Evolutionary conservation across 2,329 filamentous ascomycete genomes (phyloP).

Genomic region (Colletotrichum eremochloae): DNA sequence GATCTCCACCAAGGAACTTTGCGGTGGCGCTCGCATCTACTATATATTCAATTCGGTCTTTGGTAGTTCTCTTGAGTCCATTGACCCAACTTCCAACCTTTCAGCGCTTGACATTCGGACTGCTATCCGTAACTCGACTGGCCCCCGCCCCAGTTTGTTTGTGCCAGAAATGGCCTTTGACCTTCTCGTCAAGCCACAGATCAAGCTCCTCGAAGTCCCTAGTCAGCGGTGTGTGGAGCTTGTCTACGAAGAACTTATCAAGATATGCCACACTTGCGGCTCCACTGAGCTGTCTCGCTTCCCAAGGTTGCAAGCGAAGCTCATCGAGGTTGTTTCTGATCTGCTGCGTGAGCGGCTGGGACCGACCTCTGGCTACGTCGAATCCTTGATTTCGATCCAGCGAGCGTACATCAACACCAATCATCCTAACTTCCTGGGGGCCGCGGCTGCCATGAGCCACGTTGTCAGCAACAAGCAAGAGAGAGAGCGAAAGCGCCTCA

Average conservation of each 20-base stretch:
- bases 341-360: conserved; percentile 92
- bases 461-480: conserved; percentile 97
- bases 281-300: conserved; percentile 94
- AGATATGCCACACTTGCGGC: conserved; percentile 98
- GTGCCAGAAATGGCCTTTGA: conserved; percentile 98
- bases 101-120: conserved; percentile 96
- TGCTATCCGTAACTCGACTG: conserved; percentile 97
- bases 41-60: conserved; percentile 99
- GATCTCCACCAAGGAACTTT: conserved; percentile 98
- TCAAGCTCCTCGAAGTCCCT: conserved; percentile 94
- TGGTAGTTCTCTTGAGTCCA: conserved; percentile 94
- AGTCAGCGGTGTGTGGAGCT: conserved; percentile 97
- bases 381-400: conserved; percentile 97
- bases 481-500: conserved; percentile 83
- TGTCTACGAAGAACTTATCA: conserved; percentile 98
- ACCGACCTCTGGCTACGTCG: conserved; percentile 90
- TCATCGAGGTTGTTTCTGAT: conserved; percentile 98
- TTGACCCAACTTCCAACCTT: conserved; percentile 95
- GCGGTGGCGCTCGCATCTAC: conserved; percentile 94
- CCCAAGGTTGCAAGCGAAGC: conserved; percentile 92
- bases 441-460: conserved; percentile 96
- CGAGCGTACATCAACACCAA: conserved; percentile 99
- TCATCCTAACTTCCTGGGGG: conserved; percentile 97
- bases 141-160: conserved; percentile 93
- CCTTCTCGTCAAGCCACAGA: conserved; percentile 96